phyloP scores from a whole-genome alignment of 352 stramenopile species.

The Globisporangium emineosum region DNA sequence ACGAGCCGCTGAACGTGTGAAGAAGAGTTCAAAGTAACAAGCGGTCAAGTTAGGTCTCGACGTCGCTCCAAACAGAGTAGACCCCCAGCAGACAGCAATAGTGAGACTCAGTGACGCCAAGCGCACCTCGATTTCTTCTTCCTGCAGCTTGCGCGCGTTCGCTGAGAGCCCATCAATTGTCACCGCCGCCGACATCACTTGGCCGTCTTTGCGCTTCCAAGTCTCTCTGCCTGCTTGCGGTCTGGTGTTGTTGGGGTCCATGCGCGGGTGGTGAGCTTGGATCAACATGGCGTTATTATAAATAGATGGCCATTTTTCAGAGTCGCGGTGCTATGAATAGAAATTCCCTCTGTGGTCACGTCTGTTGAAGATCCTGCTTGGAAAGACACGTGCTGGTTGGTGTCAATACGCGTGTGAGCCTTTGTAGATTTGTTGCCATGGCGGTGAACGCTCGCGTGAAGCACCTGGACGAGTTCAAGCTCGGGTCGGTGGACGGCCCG shows the following conservation, averaged over 20 bases:
- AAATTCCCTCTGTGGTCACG: background rate
- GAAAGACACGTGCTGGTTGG: background rate
- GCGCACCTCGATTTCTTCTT: conserved; percentile 60
- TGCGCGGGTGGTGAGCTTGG: background rate
- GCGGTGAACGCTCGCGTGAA: conserved; percentile 43
- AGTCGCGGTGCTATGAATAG: background rate
- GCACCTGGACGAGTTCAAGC: conserved; percentile 40
- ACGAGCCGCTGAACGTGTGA: conserved; percentile 45
- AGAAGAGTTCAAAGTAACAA: too few species aligned
- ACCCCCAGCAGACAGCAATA: background rate
- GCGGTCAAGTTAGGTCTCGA: background rate
- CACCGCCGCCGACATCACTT: background rate
- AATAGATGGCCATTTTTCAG: background rate
- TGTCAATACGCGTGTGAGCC: background rate
- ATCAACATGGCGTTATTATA: background rate
- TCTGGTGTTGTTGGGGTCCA: too few species aligned
- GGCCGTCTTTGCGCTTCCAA: background rate
- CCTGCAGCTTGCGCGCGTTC: conserved; percentile 52
- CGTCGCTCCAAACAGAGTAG: background rate
- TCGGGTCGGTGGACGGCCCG: conserved; percentile 31
- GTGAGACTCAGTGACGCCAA: background rate
- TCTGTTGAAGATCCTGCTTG: background rate
- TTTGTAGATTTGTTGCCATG: conserved; percentile 23
- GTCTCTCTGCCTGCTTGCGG: background rate
- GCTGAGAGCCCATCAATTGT: conserved; percentile 25